Percentiles rank a stretch among this genome's conserved stretches.
Conservation (phyloP, 2,329 filamentous ascomycete species). For the Biscogniauxia mediterranea region DNA sequence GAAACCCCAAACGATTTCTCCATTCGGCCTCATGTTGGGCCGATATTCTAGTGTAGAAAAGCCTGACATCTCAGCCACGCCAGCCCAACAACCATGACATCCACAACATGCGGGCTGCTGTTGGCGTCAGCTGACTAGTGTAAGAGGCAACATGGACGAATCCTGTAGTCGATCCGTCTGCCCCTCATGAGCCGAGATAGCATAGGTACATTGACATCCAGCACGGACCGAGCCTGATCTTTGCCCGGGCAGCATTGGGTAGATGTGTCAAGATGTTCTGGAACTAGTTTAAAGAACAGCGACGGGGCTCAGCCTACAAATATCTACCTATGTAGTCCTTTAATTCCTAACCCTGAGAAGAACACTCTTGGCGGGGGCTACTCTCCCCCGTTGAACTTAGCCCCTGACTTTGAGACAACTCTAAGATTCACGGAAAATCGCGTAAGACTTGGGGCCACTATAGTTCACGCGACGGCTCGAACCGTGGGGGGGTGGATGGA, state of each 20-base stretch:
- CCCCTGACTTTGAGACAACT: neutral
- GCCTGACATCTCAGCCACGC: neutral
- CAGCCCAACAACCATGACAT: neutral
- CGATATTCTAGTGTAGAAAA: neutral
- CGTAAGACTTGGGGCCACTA: neutral
- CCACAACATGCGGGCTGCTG: neutral
- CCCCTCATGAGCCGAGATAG: neutral
- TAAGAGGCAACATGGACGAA: neutral
- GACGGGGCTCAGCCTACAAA: neutral
- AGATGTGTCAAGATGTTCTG: neutral
- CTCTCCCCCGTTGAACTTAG: neutral
- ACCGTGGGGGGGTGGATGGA: neutral
- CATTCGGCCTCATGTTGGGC: neutral
- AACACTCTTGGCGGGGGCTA: neutral
- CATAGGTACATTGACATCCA: neutral
- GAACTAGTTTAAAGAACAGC: neutral
- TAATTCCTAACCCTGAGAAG: no score
- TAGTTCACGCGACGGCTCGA: neutral
- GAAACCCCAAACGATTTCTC: neutral
- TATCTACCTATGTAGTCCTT: neutral
- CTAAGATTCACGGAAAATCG: neutral
- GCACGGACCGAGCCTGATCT: neutral
- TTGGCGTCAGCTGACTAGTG: neutral
- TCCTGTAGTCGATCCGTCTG: neutral
- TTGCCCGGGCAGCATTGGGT: neutral